Evolutionary conservation across 2,329 filamentous ascomycete genomes (phyloP).

Genomic region (Aspergillus chevalieri): DNA sequence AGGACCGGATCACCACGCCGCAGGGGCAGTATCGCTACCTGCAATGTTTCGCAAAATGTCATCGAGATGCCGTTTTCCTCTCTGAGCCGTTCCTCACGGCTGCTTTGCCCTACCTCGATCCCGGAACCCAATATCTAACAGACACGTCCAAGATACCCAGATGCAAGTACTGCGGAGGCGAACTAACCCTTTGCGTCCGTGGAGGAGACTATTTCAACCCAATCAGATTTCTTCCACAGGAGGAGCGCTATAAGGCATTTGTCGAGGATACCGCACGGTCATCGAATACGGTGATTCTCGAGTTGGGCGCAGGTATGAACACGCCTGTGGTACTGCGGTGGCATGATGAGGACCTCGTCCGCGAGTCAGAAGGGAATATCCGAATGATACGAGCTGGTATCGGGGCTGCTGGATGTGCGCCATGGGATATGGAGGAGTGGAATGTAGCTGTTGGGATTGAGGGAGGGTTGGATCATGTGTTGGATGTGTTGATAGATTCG

Average conservation of each 20-base stretch:
- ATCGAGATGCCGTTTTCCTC: conserved; percentile 12
- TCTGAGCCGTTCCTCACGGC: conserved; percentile 13
- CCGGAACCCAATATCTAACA: conserved; percentile 8
- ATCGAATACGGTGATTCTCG: conserved; percentile 10
- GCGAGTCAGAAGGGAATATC: conserved; percentile 2
- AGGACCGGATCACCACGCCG: conserved; percentile 10
- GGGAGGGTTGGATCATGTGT: conserved; percentile 7
- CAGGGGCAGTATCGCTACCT: conserved; percentile 17
- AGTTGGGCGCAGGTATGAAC: conserved; percentile 17
- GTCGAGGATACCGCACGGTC: background rate
- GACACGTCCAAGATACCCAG: conserved; percentile 8
- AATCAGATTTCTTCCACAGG: conserved; percentile 6
- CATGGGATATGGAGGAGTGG: conserved; percentile 14
- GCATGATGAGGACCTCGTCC: conserved; percentile 16
- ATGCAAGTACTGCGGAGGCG: conserved; percentile 13
- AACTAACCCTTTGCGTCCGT: conserved; percentile 16
- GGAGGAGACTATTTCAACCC: conserved; percentile 17
- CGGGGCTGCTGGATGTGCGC: conserved; percentile 14
- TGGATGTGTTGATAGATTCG: conserved; percentile 1
- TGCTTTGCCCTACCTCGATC: conserved; percentile 12
- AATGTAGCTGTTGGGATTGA: conserved; percentile 11
- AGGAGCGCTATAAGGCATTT: conserved; percentile 9
- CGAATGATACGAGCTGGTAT: conserved; percentile 13
- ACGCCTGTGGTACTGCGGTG: conserved; percentile 17
- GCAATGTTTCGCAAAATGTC: conserved; percentile 16